phyloP scores from a whole-genome alignment of 768 basidiomycete genomes.

The Pulveroboletus ravenelii region DNA sequence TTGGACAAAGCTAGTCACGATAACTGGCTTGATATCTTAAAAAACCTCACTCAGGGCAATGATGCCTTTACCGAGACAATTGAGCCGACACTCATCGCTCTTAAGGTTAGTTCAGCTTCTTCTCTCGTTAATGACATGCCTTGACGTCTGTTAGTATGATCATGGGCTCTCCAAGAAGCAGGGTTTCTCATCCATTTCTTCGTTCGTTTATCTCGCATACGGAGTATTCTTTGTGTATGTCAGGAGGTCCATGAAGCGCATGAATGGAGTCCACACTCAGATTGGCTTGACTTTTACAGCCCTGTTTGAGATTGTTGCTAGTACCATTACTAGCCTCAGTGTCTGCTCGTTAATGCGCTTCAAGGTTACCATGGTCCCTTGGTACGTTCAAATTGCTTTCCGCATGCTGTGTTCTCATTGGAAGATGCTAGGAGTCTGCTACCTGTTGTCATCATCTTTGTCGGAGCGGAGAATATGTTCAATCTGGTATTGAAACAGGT shows the following conservation, averaged over 20 bases:
- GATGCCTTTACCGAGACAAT: constrained; percentile 38
- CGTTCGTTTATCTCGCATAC: constrained; percentile 74
- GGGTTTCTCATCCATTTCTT: constrained; percentile 57
- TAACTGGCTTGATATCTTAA: constrained; percentile 57
- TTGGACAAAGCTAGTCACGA: constrained; percentile 55
- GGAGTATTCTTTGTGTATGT: constrained; percentile 71
- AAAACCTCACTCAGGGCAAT: constrained; percentile 35
- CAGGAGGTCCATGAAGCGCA: constrained; percentile 65
- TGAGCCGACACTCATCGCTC: constrained; percentile 41
- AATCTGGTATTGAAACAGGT: constrained; percentile 59
- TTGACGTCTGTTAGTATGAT: constrained; percentile 43
- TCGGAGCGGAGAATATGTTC: constrained; percentile 98
- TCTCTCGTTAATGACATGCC: background rate
- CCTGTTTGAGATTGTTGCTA: constrained; percentile 84
- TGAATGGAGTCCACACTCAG: constrained; percentile 85
- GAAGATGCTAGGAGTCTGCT: constrained; percentile 63
- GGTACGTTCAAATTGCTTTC: constrained; percentile 43
- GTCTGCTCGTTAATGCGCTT: constrained; percentile 89
- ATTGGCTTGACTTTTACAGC: constrained; percentile 92
- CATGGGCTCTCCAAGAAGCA: constrained; percentile 42
- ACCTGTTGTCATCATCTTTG: constrained; percentile 91
- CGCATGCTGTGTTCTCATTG: constrained; percentile 4
- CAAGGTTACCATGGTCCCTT: constrained; percentile 84
- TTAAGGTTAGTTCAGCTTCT: constrained; percentile 35
- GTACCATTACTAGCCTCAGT: constrained; percentile 90